Conservation (phyloP, 768 basidiomycete species). For the Suillus subalutaceus region DNA sequence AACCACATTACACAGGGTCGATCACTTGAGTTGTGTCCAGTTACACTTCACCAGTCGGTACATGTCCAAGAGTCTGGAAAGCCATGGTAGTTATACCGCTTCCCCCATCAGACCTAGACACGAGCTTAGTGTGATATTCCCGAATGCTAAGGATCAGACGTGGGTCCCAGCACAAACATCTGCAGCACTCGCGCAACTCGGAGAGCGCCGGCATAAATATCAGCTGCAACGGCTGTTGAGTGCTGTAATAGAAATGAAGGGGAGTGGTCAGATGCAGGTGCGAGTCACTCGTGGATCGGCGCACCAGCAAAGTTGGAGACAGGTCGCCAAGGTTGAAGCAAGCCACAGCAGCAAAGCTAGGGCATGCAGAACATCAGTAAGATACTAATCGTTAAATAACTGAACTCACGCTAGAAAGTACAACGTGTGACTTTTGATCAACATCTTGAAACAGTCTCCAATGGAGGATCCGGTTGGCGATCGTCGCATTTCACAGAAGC, state of each 20-base stretch:
- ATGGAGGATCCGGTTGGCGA: neutral
- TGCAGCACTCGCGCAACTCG: neutral
- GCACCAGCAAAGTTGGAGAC: neutral
- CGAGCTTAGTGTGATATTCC: neutral
- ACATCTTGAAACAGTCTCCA: neutral
- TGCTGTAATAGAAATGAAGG: neutral
- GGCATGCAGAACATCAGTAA: neutral
- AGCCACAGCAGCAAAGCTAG: neutral
- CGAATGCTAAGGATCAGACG: neutral
- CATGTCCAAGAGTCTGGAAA: neutral
- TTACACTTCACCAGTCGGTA: neutral
- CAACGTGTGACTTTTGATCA: neutral
- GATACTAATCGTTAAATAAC: neutral
- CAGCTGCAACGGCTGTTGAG: neutral
- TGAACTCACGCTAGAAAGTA: neutral
- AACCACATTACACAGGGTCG: neutral
- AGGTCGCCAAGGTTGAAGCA: neutral
- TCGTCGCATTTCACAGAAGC: neutral
- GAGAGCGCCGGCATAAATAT: neutral
- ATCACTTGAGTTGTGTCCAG: neutral
- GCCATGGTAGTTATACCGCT: neutral
- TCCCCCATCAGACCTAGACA: neutral
- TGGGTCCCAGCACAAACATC: constrained; percentile 1
- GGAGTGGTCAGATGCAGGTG: neutral
- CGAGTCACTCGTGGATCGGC: neutral